phyloP scores from a whole-genome alignment of 306 rosid genomes.

The Quercus rubra region DNA sequence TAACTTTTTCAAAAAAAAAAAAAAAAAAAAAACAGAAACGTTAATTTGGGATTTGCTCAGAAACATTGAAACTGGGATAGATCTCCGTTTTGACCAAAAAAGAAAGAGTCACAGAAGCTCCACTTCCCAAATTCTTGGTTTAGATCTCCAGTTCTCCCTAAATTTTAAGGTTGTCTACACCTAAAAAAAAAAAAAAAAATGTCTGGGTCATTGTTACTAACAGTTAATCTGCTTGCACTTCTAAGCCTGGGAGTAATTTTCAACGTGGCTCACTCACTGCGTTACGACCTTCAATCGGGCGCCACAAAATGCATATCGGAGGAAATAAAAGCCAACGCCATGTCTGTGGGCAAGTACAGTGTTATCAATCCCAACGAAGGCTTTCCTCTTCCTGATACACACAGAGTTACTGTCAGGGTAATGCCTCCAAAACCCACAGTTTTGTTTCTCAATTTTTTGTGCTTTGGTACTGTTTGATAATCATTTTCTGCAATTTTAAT shows the following conservation, averaged over 20 bases:
- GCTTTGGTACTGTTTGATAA: background rate
- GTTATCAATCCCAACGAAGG: slow-evolving; percentile 53
- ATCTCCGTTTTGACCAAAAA: no score
- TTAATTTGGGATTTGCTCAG: no score
- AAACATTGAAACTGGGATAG: no score
- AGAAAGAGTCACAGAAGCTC: no score
- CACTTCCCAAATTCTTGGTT: no score
- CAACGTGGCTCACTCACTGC: slow-evolving; percentile 40
- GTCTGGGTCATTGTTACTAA: background rate
- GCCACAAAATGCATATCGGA: slow-evolving; percentile 75
- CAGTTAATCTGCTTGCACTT: slow-evolving; percentile 15
- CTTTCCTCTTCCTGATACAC: slow-evolving; percentile 53
- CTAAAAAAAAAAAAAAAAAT: background rate
- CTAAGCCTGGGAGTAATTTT: slow-evolving; percentile 28
- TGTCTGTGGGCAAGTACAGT: slow-evolving; percentile 75
- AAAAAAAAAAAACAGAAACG: no score
- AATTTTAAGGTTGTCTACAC: no score
- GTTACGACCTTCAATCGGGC: slow-evolving; percentile 66
- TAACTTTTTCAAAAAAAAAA: no score
- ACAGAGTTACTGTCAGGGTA: slow-evolving; percentile 68
- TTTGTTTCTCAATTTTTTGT: background rate
- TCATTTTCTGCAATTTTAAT: background rate
- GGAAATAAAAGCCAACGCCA: slow-evolving; percentile 55
- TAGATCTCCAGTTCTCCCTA: no score
- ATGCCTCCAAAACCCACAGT: background rate